Percentiles rank a stretch among this genome's conserved stretches.
phyloP scores from a whole-genome alignment of 768 basidiomycete genomes.

The Hortiboletus flavorubellus region DNA sequence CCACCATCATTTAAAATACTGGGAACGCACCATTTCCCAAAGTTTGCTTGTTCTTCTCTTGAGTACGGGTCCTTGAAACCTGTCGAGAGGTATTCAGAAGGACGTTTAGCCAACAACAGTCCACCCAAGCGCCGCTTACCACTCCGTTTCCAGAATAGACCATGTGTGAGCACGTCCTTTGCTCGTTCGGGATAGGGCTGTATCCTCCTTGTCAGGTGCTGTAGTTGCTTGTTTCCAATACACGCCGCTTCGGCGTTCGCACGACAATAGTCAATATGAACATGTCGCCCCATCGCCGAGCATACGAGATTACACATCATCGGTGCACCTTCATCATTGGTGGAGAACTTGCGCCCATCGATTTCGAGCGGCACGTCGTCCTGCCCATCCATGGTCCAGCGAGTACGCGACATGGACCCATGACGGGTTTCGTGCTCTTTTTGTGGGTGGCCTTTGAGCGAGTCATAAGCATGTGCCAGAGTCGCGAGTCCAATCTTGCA shows the following conservation, averaged over 20 bases:
- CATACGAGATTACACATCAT: constrained; percentile 63
- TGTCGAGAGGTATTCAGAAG: constrained; percentile 11
- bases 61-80: constrained; percentile 66
- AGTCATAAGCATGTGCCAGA: neutral
- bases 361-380: constrained; percentile 50
- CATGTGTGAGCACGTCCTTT: constrained; percentile 56
- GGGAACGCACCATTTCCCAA: constrained; percentile 47
- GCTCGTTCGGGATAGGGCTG: constrained; percentile 43
- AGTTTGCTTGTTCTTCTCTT: constrained; percentile 51
- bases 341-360: constrained; percentile 51
- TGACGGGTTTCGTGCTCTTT: constrained; percentile 61
- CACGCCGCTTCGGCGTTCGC: constrained; percentile 38
- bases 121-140: constrained; percentile 33
- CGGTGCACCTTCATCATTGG: constrained; percentile 55
- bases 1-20: neutral
- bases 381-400: constrained; percentile 54
- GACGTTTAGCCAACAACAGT: neutral
- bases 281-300: constrained; percentile 52
- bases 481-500: fast-evolving
- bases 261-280: constrained; percentile 56
- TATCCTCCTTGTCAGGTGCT: constrained; percentile 45
- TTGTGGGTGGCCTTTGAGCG: constrained; percentile 50
- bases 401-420: constrained; percentile 58
- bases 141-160: constrained; percentile 54
- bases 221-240: constrained; percentile 36